A percentile compares a stretch with the other conserved stretches of the same genome.
Evolutionary conservation across 1,284 basidiomycete genomes (phyloP).

Genomic region (Rhodotorula mucilaginosa): DNA sequence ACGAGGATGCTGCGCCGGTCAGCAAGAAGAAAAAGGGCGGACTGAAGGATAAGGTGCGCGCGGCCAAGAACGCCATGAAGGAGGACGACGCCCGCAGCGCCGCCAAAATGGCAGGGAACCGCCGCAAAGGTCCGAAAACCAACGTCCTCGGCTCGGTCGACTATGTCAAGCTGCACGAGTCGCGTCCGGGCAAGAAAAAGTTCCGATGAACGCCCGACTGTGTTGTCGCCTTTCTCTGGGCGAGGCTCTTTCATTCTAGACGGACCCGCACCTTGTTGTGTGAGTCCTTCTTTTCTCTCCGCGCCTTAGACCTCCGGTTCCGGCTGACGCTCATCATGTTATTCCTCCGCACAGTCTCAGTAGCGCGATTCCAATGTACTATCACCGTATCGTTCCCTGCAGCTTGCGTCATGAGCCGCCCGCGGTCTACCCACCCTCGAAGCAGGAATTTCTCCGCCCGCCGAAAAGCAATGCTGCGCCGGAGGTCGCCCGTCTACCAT

Average conservation of each 20-base stretch:
- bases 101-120: conserved; percentile 17
- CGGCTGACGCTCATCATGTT: not conserved
- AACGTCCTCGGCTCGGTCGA: conserved; percentile 23
- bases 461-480: too few relatives aligned
- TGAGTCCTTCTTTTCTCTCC: not conserved
- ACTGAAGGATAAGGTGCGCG: conserved; percentile 22
- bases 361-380: not conserved
- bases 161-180: conserved; percentile 29
- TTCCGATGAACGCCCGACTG: conserved; percentile 1
- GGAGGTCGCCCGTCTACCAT: too few relatives aligned
- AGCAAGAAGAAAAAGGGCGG: conserved; percentile 8
- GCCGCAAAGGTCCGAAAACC: conserved; percentile 12
- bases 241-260: too few relatives aligned
- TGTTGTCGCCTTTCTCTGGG: too few relatives aligned
- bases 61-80: conserved; percentile 10
- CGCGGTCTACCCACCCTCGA: too few relatives aligned
- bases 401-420: too few relatives aligned
- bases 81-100: conserved; percentile 9
- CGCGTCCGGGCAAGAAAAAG: conserved; percentile 24
- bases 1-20: not conserved
- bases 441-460: too few relatives aligned
- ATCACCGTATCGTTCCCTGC: not conserved
- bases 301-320: accelerated
- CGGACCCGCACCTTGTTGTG: conserved; percentile 10
- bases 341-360: not conserved